A percentile compares a stretch with the other conserved stretches of the same genome.
Conservation (phyloP, 129 eudicot genomes). For the Cynara cardunculus region DNA sequence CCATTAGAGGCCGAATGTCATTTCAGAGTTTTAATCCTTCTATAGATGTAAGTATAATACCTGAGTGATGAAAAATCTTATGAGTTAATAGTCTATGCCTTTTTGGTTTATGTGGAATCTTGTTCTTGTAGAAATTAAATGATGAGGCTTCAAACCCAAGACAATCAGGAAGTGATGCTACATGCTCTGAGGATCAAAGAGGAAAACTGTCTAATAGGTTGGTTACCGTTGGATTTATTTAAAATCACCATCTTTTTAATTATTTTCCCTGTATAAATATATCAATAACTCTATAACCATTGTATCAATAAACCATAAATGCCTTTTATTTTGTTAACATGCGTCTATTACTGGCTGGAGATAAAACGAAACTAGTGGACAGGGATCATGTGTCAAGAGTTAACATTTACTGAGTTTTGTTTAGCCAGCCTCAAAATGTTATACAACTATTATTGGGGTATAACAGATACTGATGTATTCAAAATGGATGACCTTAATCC, state of each 20-base stretch:
- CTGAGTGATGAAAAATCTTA: conserved; percentile 3
- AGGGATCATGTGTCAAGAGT: not conserved
- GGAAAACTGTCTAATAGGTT: conserved; percentile 44
- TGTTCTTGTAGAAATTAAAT: conserved; percentile 62
- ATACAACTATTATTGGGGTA: no score
- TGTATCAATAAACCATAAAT: not conserved
- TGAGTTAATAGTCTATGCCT: not conserved
- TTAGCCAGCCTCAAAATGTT: not conserved
- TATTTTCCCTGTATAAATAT: not conserved
- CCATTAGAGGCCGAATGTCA: conserved; percentile 84
- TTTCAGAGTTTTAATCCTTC: conserved; percentile 82
- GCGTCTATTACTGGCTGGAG: not conserved
- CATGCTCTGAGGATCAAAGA: conserved; percentile 48
- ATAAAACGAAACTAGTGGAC: not conserved
- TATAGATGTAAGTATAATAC: conserved; percentile 75
- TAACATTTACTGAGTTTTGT: not conserved
- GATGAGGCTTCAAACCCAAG: conserved; percentile 42
- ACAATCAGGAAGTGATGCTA: conserved; percentile 50
- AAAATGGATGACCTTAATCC: not conserved
- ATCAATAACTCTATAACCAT: not conserved
- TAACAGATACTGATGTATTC: not conserved
- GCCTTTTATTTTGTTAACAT: not conserved
- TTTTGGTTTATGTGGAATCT: conserved; percentile 16
- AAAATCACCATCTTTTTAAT: not conserved
- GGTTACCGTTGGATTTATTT: not conserved